Evolutionary conservation across 2,329 filamentous ascomycete genomes (phyloP).

Genomic region (Elsinoe batatas): DNA sequence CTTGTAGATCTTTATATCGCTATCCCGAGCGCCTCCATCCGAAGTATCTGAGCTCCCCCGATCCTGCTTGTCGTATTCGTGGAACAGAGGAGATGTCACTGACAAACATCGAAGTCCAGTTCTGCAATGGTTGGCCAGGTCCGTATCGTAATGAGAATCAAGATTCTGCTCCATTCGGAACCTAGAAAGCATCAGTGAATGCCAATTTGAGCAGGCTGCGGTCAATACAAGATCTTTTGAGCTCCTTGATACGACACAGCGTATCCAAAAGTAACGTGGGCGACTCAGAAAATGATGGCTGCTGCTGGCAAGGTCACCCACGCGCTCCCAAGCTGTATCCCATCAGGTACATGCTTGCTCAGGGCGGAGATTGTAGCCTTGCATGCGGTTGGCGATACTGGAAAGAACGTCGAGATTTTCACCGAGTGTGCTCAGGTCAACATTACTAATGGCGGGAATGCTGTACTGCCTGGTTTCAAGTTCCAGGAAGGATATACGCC

Average conservation of each 20-base stretch:
- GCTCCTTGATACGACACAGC: background rate
- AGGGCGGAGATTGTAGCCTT: conserved; percentile 2
- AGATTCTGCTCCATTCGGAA: background rate
- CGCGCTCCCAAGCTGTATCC: background rate
- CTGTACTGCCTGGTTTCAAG: background rate
- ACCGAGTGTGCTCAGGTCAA: conserved; percentile 6
- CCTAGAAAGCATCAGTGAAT: background rate
- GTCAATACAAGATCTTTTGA: background rate
- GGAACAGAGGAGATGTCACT: background rate
- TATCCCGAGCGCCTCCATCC: background rate
- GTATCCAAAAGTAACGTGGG: conserved; percentile 1
- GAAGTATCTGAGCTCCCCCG: background rate
- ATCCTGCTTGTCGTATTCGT: background rate
- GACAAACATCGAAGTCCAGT: background rate
- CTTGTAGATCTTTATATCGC: background rate
- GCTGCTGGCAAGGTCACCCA: background rate
- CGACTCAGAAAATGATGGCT: background rate
- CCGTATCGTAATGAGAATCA: background rate
- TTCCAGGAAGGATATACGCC: conserved; percentile 1
- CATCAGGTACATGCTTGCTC: background rate
- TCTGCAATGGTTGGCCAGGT: background rate
- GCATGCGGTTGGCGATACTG: background rate
- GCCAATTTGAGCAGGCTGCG: background rate
- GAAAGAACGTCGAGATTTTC: conserved; percentile 1
- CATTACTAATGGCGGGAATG: background rate